Evolutionary conservation across 75 land plant genomes (phyloP).

Genomic region (Cunninghamia lanceolata): DNA sequence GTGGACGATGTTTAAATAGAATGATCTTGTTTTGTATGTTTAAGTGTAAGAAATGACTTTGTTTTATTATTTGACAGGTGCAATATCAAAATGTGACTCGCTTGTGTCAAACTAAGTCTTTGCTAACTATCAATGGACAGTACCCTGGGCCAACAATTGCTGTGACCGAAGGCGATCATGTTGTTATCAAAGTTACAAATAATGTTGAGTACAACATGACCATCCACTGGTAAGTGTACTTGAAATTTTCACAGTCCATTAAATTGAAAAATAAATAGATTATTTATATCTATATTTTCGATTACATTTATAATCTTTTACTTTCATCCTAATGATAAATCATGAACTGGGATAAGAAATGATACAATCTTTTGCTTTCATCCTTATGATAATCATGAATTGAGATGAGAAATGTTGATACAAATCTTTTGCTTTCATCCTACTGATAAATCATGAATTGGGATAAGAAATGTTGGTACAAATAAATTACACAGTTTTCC

Average conservation of each 20-base stretch:
- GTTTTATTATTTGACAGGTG: not conserved
- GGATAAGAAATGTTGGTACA: not conserved
- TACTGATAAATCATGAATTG: not conserved
- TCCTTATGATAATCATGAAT: too few relatives aligned
- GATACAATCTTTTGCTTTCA: too few relatives aligned
- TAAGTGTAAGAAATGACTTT: not conserved
- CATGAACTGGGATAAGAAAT: not conserved
- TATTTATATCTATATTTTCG: too few relatives aligned
- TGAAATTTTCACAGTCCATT: too few relatives aligned
- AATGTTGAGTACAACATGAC: slow-evolving; percentile 19
- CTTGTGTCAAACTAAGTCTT: not conserved
- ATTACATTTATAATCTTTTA: too few relatives aligned
- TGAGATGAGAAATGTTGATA: not conserved
- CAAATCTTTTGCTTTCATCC: not conserved
- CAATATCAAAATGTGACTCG: slow-evolving; percentile 9
- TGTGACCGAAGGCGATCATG: slow-evolving; percentile 23
- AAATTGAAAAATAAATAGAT: too few relatives aligned
- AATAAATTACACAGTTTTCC: not conserved
- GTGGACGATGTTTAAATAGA: not conserved
- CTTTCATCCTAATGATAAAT: not conserved
- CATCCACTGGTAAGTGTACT: slow-evolving; percentile 19
- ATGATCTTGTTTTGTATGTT: not conserved
- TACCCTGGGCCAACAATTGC: slow-evolving; percentile 23
- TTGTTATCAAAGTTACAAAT: slow-evolving; percentile 22
- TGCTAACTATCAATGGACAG: slow-evolving; percentile 16